These are phyloP conservation scores for Suhomyces taliae DNA, from an alignment of 1,139 yeast genomes.

Conservation along the genomic window DNA sequence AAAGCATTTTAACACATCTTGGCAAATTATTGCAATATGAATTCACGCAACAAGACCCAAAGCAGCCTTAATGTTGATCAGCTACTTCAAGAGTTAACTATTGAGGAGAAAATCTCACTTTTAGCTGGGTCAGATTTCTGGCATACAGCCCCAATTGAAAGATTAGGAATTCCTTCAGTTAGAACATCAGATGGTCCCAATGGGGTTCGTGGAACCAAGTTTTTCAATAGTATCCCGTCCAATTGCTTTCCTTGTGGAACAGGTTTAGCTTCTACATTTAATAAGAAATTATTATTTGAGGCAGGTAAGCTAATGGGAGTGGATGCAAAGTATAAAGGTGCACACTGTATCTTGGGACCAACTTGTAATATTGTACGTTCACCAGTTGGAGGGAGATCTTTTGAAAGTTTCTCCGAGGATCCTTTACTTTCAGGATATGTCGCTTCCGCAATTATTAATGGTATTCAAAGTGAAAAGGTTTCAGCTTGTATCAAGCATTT, in stretches of 20 bases:
- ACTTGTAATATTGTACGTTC: conserved; percentile 57
- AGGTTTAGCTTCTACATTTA: conserved; percentile 22
- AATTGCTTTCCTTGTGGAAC: conserved; percentile 49
- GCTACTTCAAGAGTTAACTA: conserved; percentile 18
- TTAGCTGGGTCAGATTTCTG: conserved; percentile 23
- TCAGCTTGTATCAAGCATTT: conserved; percentile 61
- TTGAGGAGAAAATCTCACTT: conserved; percentile 20
- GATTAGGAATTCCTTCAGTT: conserved; percentile 20
- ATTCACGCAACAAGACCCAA: neutral
- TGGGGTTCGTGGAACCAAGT: conserved; percentile 53
- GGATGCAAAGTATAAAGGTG: conserved; percentile 52
- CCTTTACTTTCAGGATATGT: conserved; percentile 56
- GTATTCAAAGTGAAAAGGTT: conserved; percentile 53
- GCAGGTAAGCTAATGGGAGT: conserved; percentile 50
- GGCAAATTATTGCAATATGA: neutral
- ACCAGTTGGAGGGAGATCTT: conserved; percentile 66
- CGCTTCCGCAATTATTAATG: conserved; percentile 50
- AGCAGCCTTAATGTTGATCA: conserved; percentile 14
- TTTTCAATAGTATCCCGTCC: conserved; percentile 48
- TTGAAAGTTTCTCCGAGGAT: conserved; percentile 64
- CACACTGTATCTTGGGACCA: conserved; percentile 54
- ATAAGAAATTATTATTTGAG: conserved; percentile 33
- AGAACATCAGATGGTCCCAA: conserved; percentile 52
- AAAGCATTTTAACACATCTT: no score
- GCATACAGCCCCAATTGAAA: conserved; percentile 21